phyloP scores from a whole-genome alignment of 2,329 filamentous ascomycete species.

The Chrysoporthe puriensis region DNA sequence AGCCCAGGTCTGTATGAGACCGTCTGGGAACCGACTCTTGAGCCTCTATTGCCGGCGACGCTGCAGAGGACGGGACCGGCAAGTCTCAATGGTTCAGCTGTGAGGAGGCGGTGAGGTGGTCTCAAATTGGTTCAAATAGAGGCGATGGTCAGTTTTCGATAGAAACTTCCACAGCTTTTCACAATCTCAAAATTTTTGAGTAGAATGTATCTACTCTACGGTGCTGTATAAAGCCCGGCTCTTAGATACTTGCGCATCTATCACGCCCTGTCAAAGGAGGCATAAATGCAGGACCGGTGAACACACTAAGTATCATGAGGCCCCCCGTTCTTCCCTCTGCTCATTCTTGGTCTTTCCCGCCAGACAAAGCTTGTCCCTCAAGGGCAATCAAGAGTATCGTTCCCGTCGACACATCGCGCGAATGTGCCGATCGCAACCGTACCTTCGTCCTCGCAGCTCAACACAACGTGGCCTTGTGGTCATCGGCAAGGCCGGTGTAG shows the following conservation, averaged over 20 bases:
- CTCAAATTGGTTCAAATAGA: not conserved
- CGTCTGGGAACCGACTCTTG: slow-evolving; percentile 48
- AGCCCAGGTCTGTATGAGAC: slow-evolving; percentile 49
- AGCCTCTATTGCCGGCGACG: slow-evolving; percentile 46
- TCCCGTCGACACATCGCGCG: not conserved
- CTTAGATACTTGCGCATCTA: not conserved
- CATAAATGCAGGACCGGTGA: not conserved
- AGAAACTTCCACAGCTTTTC: too few species aligned
- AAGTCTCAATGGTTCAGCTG: slow-evolving; percentile 33
- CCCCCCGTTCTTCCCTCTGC: not conserved
- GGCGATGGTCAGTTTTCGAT: not conserved
- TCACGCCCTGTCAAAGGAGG: not conserved
- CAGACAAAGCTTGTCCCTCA: not conserved
- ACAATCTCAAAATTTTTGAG: not conserved
- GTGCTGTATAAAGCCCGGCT: not conserved
- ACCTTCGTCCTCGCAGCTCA: slow-evolving; percentile 5
- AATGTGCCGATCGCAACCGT: not conserved
- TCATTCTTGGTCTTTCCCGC: not conserved
- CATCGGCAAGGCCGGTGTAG: slow-evolving; percentile 8
- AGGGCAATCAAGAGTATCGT: not conserved
- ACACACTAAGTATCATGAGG: not conserved
- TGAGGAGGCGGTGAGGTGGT: slow-evolving; percentile 1
- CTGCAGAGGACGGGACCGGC: slow-evolving; percentile 44
- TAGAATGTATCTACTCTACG: not conserved
- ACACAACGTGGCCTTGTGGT: not conserved